These are phyloP conservation scores for Coemansia sp. DNA, from an alignment of 192 early-diverging fungal genomes.

Conservation along the genomic window DNA sequence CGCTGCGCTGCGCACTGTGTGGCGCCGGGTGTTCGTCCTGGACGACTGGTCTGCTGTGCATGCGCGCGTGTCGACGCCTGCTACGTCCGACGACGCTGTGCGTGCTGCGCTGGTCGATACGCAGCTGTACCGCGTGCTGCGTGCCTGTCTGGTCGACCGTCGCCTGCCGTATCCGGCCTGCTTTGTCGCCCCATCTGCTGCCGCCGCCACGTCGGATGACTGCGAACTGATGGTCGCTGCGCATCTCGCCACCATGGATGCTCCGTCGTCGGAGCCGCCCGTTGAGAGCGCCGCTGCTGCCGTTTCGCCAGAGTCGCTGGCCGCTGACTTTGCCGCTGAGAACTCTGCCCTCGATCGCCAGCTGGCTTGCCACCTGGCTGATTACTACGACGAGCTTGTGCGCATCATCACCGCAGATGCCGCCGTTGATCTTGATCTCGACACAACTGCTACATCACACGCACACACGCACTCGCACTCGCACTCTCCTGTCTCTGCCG, in stretches of 20 bases:
- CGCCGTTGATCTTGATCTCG: too few species aligned
- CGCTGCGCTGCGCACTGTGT: slow-evolving; percentile 23
- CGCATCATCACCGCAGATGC: slow-evolving; percentile 27
- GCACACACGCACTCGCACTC: too few species aligned
- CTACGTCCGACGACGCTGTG: slow-evolving; percentile 25
- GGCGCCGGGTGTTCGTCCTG: slow-evolving; percentile 43
- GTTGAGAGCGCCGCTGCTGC: too few species aligned
- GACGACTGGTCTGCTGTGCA: slow-evolving; percentile 35
- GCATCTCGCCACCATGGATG: too few species aligned
- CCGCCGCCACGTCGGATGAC: slow-evolving; percentile 7
- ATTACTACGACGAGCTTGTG: slow-evolving; percentile 36
- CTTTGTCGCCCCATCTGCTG: slow-evolving; percentile 25
- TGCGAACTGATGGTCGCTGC: slow-evolving; percentile 13
- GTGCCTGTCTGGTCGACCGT: slow-evolving; percentile 22
- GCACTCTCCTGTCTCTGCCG: too few species aligned
- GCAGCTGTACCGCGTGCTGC: slow-evolving; percentile 24
- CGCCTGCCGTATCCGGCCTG: slow-evolving; percentile 32
- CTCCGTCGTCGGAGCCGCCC: too few species aligned
- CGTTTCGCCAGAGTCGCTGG: too few species aligned
- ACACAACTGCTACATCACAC: too few species aligned
- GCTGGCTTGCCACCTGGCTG: neutral
- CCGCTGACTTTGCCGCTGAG: too few species aligned
- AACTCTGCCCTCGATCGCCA: too few species aligned
- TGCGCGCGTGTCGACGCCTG: slow-evolving; percentile 2
- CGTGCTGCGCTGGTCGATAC: slow-evolving; percentile 24